Percentiles rank a stretch among this genome's conserved stretches.
phyloP scores from a whole-genome alignment of 768 basidiomycete genomes.

The Lactarius tabidus region DNA sequence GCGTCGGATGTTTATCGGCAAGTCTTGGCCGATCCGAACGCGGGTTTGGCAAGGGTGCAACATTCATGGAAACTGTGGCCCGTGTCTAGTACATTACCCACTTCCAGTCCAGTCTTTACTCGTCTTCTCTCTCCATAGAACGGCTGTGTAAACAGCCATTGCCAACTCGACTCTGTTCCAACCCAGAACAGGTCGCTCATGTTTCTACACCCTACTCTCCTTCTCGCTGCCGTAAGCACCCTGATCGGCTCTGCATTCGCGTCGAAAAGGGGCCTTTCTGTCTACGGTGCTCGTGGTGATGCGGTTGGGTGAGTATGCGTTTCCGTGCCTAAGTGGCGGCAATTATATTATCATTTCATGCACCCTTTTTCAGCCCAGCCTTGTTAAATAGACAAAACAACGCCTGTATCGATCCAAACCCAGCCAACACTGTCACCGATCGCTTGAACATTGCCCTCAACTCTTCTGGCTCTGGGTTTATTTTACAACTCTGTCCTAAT shows the following conservation, averaged over 20 bases:
- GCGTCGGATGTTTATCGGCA: no score
- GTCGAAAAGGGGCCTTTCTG: not conserved
- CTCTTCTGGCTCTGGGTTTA: constrained; percentile 62
- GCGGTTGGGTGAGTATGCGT: not conserved
- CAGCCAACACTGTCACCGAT: constrained; percentile 57
- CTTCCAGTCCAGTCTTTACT: not conserved
- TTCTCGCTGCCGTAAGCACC: not conserved
- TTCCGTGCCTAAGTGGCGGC: not conserved
- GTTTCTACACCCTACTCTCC: not conserved
- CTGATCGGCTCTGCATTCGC: not conserved
- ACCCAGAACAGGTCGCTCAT: not conserved
- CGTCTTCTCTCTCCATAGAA: constrained; percentile 1
- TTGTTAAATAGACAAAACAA: not conserved
- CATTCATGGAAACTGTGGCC: not conserved
- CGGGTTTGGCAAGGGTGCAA: no score
- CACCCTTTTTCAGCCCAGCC: not conserved
- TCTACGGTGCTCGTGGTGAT: not conserved
- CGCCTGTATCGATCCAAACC: constrained; percentile 43
- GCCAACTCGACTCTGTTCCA: not conserved
- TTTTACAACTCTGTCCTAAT: constrained; percentile 61
- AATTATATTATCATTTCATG: not conserved
- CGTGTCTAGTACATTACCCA: not conserved
- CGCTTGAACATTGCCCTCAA: constrained; percentile 62
- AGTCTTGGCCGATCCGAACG: not conserved
- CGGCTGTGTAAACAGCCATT: not conserved